Evolutionary conservation across 176 grass and related monocot genomes (phyloP), one percentile per base, ranked within the genome.

Genomic region (Poa annua): DNA sequence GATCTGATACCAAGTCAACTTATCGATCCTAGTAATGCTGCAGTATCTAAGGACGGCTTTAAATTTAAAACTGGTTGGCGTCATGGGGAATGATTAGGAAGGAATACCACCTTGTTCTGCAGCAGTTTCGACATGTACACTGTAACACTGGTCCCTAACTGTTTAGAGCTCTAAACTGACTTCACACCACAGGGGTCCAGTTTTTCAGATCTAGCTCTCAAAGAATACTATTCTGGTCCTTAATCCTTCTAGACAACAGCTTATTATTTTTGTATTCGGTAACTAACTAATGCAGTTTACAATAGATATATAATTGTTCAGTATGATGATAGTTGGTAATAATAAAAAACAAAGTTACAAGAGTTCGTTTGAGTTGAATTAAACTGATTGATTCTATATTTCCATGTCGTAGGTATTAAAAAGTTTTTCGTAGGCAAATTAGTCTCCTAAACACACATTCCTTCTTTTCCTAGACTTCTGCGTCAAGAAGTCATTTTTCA

Each of bases 1-100:
- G 29, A 62, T 62, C 4, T 62, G 29, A 62, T 62, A 62, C 38
- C 14, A 22, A 56, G 52, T 83, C 80, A 34, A 83, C 6, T 21
- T 61, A 60, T 3, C 14, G 45, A 59, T 44, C 24, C 11, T 62
- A 62, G 22, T 62, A 62, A 62, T 29, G 15, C 0, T 45, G 1
- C 24, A 4, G 24, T 62, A 62, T 63, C 60, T 63, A 32, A 32
- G 60, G 60, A 25, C 5, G 25, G 25, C 60, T 63, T 63, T 32
- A 6, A 16, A 16, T 38, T 6, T 29, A 29, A 29, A 29, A 21
- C 0, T 61, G 11, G 22, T 15, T 63, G 12, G 60, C 25, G 12
- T 63, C 24, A 2, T 63, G 24, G 12, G 60, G 25, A 16, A 38
- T 38, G 36, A 38, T 38, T 38, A 63, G 25, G 22, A 32, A 63